Evolutionary conservation across 495 filamentous ascomycete genomes (phyloP).

Genomic region (Melanomma pulvis-pyrius): DNA sequence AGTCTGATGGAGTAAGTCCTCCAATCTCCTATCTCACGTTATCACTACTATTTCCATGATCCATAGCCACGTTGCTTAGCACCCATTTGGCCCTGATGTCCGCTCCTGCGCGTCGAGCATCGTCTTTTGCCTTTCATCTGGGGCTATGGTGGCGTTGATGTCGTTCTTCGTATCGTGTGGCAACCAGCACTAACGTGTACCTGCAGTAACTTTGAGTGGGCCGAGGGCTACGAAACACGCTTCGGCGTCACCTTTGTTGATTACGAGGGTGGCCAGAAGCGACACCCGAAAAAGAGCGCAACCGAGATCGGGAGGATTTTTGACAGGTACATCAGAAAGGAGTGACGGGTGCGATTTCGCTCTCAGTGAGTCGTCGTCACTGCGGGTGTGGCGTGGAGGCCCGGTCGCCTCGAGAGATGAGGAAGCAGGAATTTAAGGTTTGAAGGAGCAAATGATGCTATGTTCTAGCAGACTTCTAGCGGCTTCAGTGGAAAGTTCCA

Average conservation of each 20-base stretch:
- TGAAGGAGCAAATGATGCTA: neutral
- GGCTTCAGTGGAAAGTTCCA: neutral
- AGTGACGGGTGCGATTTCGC: conserved; percentile 28
- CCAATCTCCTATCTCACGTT: neutral
- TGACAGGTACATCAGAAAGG: conserved; percentile 56
- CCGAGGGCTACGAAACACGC: conserved; percentile 81
- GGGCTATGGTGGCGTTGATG: neutral
- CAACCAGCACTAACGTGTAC: conserved; percentile 23
- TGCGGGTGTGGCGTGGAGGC: neutral
- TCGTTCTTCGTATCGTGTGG: neutral
- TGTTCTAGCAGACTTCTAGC: conserved; percentile 8
- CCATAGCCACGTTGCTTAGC: neutral
- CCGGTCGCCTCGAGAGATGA: neutral
- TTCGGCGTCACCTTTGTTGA: conserved; percentile 80
- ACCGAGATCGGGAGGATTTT: conserved; percentile 67
- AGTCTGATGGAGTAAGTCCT: conserved; percentile 67
- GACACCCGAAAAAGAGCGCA: conserved; percentile 78
- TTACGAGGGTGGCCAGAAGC: conserved; percentile 72
- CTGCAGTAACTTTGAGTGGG: conserved; percentile 61
- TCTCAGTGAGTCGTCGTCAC: neutral
- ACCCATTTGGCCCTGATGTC: neutral
- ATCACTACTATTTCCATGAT: neutral
- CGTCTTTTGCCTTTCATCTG: neutral
- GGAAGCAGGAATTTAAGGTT: neutral
- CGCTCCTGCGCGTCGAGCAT: neutral